These are phyloP conservation scores for Calonectria pseudoturangicola DNA, from an alignment of 2,329 filamentous ascomycete species.

Conservation along the genomic window DNA sequence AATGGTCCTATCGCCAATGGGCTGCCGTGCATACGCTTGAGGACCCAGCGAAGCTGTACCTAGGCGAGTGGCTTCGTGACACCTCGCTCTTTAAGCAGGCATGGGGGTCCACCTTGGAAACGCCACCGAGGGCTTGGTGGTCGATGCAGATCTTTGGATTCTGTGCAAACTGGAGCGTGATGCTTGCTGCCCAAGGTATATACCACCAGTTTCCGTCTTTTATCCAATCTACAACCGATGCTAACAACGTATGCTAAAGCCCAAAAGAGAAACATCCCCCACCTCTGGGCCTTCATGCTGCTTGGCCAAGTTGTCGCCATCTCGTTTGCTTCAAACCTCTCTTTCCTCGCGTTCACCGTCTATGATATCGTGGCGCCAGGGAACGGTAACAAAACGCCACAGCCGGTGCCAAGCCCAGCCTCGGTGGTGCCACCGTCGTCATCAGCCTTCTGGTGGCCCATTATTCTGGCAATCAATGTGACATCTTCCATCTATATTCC, in stretches of 20 bases:
- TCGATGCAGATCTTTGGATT: slow-evolving; percentile 55
- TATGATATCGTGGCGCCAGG: slow-evolving; percentile 17
- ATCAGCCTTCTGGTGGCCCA: slow-evolving; percentile 37
- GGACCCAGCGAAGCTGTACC: slow-evolving; percentile 32
- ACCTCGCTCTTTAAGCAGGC: slow-evolving; percentile 55
- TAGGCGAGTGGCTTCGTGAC: slow-evolving; percentile 53
- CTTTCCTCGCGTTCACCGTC: slow-evolving; percentile 51
- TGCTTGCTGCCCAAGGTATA: slow-evolving; percentile 52
- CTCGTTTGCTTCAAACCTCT: slow-evolving; percentile 54
- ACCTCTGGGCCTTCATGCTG: slow-evolving; percentile 53
- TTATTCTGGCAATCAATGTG: slow-evolving; percentile 41
- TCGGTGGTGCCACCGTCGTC: slow-evolving; percentile 15
- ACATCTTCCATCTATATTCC: slow-evolving; percentile 43
- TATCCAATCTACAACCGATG: neutral
- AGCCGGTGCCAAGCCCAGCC: neutral
- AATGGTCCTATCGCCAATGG: slow-evolving; percentile 48
- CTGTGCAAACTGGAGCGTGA: slow-evolving; percentile 53
- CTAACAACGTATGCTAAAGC: slow-evolving; percentile 34
- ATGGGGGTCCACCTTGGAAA: slow-evolving; percentile 53
- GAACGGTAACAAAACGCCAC: neutral
- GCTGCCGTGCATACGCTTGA: neutral
- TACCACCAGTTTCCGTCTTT: neutral
- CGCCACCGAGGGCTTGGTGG: slow-evolving; percentile 51
- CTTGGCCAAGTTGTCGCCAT: slow-evolving; percentile 55
- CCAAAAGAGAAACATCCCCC: slow-evolving; percentile 43